These are phyloP conservation scores for Ogataea nakhonphanomensis DNA, from an alignment of 805 yeast genomes.

Conservation along the genomic window DNA sequence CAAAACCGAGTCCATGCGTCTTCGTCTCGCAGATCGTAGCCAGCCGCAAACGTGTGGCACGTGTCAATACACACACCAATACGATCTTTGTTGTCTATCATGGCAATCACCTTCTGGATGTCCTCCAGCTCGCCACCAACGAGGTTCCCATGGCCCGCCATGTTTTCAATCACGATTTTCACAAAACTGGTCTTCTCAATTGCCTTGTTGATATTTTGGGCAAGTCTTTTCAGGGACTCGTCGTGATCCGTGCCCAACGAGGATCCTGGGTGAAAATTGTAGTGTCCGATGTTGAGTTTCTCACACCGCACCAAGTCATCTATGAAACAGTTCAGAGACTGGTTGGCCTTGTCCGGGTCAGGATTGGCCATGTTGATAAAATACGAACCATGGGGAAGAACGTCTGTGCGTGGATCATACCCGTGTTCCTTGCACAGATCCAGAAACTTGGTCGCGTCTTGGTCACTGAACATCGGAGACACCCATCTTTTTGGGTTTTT, in stretches of 20 bases:
- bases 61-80: slow-evolving; percentile 98
- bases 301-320: slow-evolving; percentile 92
- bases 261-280: slow-evolving; percentile 94
- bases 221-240: slow-evolving; percentile 64
- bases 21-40: slow-evolving; percentile 74
- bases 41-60: slow-evolving; percentile 95
- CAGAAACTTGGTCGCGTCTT: slow-evolving; percentile 66
- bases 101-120: slow-evolving; percentile 65
- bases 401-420: slow-evolving; percentile 72
- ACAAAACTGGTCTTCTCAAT: slow-evolving; percentile 71
- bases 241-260: slow-evolving; percentile 65
- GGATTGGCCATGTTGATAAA: slow-evolving; percentile 92
- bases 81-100: slow-evolving; percentile 75
- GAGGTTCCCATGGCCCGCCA: slow-evolving; percentile 96
- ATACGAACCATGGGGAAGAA: slow-evolving; percentile 93
- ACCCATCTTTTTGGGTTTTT: slow-evolving; percentile 92
- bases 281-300: slow-evolving; percentile 73
- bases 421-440: slow-evolving; percentile 57
- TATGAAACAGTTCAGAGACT: slow-evolving; percentile 71
- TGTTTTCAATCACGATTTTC: slow-evolving; percentile 87
- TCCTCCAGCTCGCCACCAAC: slow-evolving; percentile 83
- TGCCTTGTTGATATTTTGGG: slow-evolving; percentile 76
- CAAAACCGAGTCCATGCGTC: slow-evolving; percentile 64
- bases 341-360: slow-evolving; percentile 70
- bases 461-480: slow-evolving; percentile 67